Evolutionary conservation across 345 rosid genomes (phyloP).

Genomic region (Linum trigynum): DNA sequence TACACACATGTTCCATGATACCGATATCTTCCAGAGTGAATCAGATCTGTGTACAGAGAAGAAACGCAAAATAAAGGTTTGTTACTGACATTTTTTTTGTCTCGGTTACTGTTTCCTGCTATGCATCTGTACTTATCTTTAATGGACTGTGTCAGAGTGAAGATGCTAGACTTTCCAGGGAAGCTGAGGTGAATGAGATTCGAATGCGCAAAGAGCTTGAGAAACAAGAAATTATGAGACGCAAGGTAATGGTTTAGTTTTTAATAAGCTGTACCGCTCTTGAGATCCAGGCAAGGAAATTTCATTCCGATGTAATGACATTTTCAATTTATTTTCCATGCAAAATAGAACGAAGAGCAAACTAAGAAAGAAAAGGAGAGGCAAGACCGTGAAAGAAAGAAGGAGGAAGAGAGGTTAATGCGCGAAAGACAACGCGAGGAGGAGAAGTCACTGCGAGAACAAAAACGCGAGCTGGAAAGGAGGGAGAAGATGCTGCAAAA

Average conservation of each 20-base stretch:
- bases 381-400: not conserved
- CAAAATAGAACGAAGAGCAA: not conserved
- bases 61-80: slow-evolving; percentile 45
- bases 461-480: not conserved
- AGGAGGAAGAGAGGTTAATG: not conserved
- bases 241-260: slow-evolving; percentile 26
- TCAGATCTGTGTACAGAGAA: slow-evolving; percentile 31
- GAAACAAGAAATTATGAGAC: slow-evolving; percentile 54
- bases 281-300: not conserved
- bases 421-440: not conserved
- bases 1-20: slow-evolving; percentile 30
- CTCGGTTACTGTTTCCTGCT: not conserved
- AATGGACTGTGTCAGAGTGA: slow-evolving; percentile 43
- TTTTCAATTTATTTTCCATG: not conserved
- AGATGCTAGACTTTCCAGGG: slow-evolving; percentile 54
- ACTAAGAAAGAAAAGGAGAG: not conserved
- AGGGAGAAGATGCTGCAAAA: not conserved
- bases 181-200: slow-evolving; percentile 55
- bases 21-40: slow-evolving; percentile 30
- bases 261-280: not conserved
- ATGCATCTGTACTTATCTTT: not conserved
- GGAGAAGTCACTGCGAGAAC: not conserved
- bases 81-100: too few species aligned
- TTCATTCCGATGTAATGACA: not conserved
- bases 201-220: slow-evolving; percentile 68